These are phyloP conservation scores for Annona squamosa DNA, from an alignment of 164 flowering plant species.

Conservation along the genomic window DNA sequence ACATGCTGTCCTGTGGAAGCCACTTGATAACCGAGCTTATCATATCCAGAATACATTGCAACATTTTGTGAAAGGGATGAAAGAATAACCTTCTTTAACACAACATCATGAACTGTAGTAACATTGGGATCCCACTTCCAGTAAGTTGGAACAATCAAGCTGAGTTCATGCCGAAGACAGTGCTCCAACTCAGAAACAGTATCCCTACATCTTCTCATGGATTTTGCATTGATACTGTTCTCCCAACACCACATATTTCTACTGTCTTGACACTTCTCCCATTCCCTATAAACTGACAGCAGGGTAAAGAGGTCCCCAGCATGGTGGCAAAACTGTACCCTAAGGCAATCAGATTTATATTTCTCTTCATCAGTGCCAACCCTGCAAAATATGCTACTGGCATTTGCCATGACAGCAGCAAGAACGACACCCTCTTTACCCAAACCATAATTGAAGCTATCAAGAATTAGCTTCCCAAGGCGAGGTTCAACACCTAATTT, in stretches of 20 bases:
- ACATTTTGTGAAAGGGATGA: slow-evolving; percentile 75
- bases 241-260: slow-evolving; percentile 89
- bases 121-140: slow-evolving; percentile 70
- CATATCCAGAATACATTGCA: slow-evolving; percentile 82
- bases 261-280: slow-evolving; percentile 51
- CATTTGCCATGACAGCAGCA: slow-evolving; percentile 93
- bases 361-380: slow-evolving; percentile 76
- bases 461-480: slow-evolving; percentile 74
- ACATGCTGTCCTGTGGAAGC: slow-evolving; percentile 65
- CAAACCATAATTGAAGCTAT: slow-evolving; percentile 37
- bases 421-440: slow-evolving; percentile 86
- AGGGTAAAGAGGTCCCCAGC: slow-evolving; percentile 90
- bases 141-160: slow-evolving; percentile 49
- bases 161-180: slow-evolving; percentile 62
- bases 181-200: slow-evolving; percentile 65
- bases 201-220: slow-evolving; percentile 84
- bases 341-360: slow-evolving; percentile 68
- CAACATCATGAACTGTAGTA: slow-evolving; percentile 34
- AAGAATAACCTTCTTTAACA: slow-evolving; percentile 58
- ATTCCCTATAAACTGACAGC: slow-evolving; percentile 81
- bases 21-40: slow-evolving; percentile 85
- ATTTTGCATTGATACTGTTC: slow-evolving; percentile 87
- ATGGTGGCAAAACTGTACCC: slow-evolving; percentile 80
- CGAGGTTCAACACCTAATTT: slow-evolving; percentile 90
- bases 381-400: slow-evolving; percentile 92